These are phyloP conservation scores for Podaxis mareebaensis DNA, from an alignment of 768 basidiomycete species.

Conservation along the genomic window DNA sequence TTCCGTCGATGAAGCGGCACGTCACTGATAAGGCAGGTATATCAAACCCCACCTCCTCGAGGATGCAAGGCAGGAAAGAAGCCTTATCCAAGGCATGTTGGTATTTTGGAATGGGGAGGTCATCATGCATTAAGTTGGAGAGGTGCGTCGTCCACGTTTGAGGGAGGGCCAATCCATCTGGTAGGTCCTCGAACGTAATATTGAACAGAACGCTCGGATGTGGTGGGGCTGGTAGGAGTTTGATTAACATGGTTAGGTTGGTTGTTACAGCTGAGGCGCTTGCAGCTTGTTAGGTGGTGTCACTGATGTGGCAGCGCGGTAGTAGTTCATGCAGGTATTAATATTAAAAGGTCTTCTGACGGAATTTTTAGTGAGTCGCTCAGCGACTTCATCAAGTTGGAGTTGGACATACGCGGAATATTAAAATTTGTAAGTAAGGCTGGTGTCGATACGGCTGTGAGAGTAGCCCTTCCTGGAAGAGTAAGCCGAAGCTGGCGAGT, in stretches of 20 bases:
- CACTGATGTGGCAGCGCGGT: constrained; percentile 1
- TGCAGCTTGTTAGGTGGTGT: not conserved
- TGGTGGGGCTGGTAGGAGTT: constrained; percentile 44
- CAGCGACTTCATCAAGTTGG: not conserved
- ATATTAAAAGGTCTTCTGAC: constrained; percentile 1
- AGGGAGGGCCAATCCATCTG: constrained; percentile 46
- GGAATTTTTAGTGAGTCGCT: not conserved
- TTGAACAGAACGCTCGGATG: constrained; percentile 60
- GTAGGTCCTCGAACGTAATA: constrained; percentile 53
- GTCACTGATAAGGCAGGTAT: constrained; percentile 44
- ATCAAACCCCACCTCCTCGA: constrained; percentile 66
- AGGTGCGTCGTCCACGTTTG: constrained; percentile 56
- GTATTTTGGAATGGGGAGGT: constrained; percentile 50
- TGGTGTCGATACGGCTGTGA: constrained; percentile 1
- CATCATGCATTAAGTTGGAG: constrained; percentile 48
- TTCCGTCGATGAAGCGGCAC: constrained; percentile 62
- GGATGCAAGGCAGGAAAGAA: constrained; percentile 53
- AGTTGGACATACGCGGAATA: constrained; percentile 1
- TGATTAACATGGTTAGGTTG: constrained; percentile 50
- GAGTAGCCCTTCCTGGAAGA: not conserved
- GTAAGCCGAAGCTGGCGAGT: not conserved
- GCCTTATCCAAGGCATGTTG: constrained; percentile 64
- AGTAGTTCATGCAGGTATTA: constrained; percentile 13
- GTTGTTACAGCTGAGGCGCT: not conserved
- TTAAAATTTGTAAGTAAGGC: not conserved